phyloP scores from a whole-genome alignment of 2,329 filamentous ascomycete genomes.

The Pyrenophora tritici-repentis region DNA sequence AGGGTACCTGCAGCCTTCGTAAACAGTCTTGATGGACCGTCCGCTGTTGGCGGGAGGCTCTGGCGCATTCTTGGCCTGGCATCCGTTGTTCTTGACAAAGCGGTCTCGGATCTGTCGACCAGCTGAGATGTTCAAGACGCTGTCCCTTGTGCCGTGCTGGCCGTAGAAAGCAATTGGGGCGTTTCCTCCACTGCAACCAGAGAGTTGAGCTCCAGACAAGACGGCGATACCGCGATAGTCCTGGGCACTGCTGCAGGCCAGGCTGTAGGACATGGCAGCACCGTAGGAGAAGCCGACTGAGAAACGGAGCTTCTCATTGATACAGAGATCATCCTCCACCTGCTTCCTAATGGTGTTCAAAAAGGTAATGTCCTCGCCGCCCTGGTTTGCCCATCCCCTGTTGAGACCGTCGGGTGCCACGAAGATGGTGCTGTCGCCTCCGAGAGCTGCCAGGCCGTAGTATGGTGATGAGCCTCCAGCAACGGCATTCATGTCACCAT shows the following conservation, averaged over 20 bases:
- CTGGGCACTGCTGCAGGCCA: constrained; percentile 50
- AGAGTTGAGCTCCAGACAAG: constrained; percentile 25
- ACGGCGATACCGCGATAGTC: constrained; percentile 49
- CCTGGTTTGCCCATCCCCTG: constrained; percentile 51
- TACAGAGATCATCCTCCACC: constrained; percentile 50
- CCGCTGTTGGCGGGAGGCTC: constrained; percentile 25
- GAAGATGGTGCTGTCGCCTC: constrained; percentile 50
- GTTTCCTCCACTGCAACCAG: constrained; percentile 41
- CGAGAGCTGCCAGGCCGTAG: constrained; percentile 49
- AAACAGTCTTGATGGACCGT: constrained; percentile 22
- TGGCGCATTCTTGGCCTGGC: constrained; percentile 22
- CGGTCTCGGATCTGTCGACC: constrained; percentile 48
- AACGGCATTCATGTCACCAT: constrained; percentile 47
- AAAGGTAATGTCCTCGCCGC: constrained; percentile 51
- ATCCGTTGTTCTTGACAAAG: constrained; percentile 49
- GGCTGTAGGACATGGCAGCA: constrained; percentile 50
- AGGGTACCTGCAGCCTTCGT: constrained; percentile 42
- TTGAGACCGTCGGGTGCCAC: constrained; percentile 51
- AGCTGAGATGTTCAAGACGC: constrained; percentile 42
- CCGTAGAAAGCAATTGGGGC: constrained; percentile 49
- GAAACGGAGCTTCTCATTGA: constrained; percentile 51
- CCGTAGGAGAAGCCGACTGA: constrained; percentile 55
- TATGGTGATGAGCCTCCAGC: constrained; percentile 37
- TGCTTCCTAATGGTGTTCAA: constrained; percentile 48
- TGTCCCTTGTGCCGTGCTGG: constrained; percentile 49